These are phyloP conservation scores for Acanthamoeba royreba DNA, from an alignment of 208 protist genomes.

Conservation along the genomic window DNA sequence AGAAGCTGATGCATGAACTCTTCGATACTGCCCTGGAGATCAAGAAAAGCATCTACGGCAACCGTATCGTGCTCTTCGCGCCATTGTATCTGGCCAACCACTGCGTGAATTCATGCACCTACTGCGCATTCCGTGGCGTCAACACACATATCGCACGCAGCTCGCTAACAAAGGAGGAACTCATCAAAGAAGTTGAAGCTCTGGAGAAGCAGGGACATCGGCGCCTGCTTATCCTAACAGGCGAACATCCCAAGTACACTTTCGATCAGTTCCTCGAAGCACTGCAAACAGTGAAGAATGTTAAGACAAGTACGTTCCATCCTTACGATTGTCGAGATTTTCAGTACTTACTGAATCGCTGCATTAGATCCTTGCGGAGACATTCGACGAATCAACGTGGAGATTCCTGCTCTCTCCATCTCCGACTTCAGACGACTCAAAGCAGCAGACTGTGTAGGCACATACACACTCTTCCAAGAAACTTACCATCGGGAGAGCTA, in stretches of 20 bases:
- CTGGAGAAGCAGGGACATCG: slow-evolving; percentile 64
- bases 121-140: slow-evolving; percentile 66
- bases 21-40: slow-evolving; percentile 60
- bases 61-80: slow-evolving; percentile 76
- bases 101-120: slow-evolving; percentile 68
- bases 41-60: slow-evolving; percentile 72
- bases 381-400: slow-evolving; percentile 74
- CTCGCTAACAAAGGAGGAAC: slow-evolving; percentile 59
- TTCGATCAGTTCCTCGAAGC: slow-evolving; percentile 72
- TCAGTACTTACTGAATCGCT: not conserved
- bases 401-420: slow-evolving; percentile 70
- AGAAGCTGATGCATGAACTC: slow-evolving; percentile 49
- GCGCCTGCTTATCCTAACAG: slow-evolving; percentile 66
- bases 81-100: slow-evolving; percentile 74
- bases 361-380: slow-evolving; percentile 56
- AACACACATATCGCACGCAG: slow-evolving; percentile 60
- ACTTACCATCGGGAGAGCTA: slow-evolving; percentile 74
- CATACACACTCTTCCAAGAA: slow-evolving; percentile 75
- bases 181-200: slow-evolving; percentile 58
- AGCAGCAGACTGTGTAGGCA: slow-evolving; percentile 65
- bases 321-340: not conserved
- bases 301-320: slow-evolving; percentile 7
- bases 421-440: slow-evolving; percentile 71
- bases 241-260: slow-evolving; percentile 68
- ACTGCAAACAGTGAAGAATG: slow-evolving; percentile 32